Evolutionary conservation across 139 green algal genomes (phyloP).

Genomic region (Axilococcus clingmanii): DNA sequence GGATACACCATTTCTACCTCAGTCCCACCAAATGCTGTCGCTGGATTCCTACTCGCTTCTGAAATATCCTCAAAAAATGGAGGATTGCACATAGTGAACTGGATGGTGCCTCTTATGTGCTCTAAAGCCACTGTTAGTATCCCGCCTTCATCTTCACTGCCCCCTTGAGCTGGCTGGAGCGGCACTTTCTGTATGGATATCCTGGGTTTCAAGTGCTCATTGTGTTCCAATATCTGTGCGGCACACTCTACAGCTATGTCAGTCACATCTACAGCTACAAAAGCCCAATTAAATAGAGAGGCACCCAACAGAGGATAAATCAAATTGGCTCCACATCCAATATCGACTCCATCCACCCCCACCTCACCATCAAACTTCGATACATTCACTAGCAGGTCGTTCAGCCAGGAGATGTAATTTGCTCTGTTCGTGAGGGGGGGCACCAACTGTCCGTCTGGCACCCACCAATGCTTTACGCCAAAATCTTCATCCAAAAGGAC

Average conservation of each 20-base stretch:
- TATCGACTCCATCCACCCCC: constrained; percentile 52
- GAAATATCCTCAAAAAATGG: constrained; percentile 85
- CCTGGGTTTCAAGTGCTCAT: constrained; percentile 50
- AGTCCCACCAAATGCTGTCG: constrained; percentile 65
- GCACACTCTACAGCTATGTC: constrained; percentile 41
- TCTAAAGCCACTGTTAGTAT: constrained; percentile 40
- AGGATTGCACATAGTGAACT: constrained; percentile 94
- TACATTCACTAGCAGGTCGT: constrained; percentile 64
- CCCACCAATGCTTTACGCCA: constrained; percentile 55
- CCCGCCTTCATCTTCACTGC: constrained; percentile 1
- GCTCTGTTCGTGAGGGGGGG: constrained; percentile 69
- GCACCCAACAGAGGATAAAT: constrained; percentile 92
- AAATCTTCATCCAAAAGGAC: constrained; percentile 61
- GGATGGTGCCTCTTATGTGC: constrained; percentile 19
- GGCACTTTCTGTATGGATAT: constrained; percentile 45
- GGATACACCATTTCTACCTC: constrained; percentile 77
- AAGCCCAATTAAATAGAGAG: constrained; percentile 64
- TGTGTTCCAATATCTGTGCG: constrained; percentile 38
- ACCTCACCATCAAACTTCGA: neutral
- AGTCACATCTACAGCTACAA: constrained; percentile 76
- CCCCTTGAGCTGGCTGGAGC: constrained; percentile 17
- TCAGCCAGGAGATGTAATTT: constrained; percentile 93
- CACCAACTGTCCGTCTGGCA: constrained; percentile 72
- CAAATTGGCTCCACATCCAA: constrained; percentile 86
- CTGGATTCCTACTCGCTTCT: constrained; percentile 69